These are phyloP conservation scores for Iberis pinnata DNA, from an alignment of 345 rosid genomes.

Conservation along the genomic window DNA sequence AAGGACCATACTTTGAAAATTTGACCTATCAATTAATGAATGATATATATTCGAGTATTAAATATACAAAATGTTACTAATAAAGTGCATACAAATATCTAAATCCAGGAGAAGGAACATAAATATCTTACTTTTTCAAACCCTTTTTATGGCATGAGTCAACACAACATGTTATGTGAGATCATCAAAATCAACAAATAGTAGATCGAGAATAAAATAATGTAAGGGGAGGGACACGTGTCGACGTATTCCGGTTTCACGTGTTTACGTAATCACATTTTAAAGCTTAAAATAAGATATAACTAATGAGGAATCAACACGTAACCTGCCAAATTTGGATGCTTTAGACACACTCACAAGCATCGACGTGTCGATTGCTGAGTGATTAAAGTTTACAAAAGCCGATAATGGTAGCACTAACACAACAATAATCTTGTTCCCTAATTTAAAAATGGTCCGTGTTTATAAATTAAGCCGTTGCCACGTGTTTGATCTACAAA, in stretches of 20 bases:
- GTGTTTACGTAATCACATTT: slow-evolving; percentile 15
- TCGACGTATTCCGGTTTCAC: slow-evolving; percentile 20
- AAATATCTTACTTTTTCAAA: slow-evolving; percentile 19
- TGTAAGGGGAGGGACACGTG: slow-evolving; percentile 7
- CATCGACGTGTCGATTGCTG: slow-evolving; percentile 25
- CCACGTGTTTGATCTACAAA: slow-evolving; percentile 17
- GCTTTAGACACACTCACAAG: slow-evolving; percentile 27
- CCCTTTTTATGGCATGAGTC: slow-evolving; percentile 10
- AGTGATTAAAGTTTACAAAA: slow-evolving; percentile 24
- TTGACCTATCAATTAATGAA: no score
- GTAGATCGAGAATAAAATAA: slow-evolving; percentile 17
- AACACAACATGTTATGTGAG: slow-evolving; percentile 7
- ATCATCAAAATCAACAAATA: slow-evolving; percentile 21
- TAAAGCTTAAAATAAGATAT: neutral
- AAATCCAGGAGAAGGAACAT: slow-evolving; percentile 17
- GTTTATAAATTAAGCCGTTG: slow-evolving; percentile 18
- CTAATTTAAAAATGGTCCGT: slow-evolving; percentile 13
- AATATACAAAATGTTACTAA: no score
- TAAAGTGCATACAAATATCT: slow-evolving; percentile 22
- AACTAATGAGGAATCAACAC: slow-evolving; percentile 8
- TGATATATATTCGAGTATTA: no score
- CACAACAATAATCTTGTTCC: slow-evolving; percentile 20
- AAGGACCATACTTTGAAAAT: no score
- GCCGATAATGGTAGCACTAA: slow-evolving; percentile 30
- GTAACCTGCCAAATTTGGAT: slow-evolving; percentile 7